Base-by-base conservation (phyloP, 1,284 basidiomycete genomes). In the Thelephora terrestris region DNA sequence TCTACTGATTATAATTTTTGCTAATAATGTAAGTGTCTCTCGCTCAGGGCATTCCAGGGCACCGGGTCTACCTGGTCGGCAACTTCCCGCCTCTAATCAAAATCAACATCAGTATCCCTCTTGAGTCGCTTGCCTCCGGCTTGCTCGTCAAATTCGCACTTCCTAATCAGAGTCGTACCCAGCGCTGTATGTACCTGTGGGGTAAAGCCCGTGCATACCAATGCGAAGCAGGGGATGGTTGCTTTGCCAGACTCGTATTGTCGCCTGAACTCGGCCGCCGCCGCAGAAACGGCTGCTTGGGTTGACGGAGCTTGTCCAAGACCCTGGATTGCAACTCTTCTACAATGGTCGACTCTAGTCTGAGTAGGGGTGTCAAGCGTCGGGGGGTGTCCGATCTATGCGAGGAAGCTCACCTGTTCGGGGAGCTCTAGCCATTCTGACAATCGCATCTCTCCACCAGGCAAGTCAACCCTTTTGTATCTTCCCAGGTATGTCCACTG, bases 401-500 rank as follows among this genome's bases (percentile, higher is more conserved):
- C 0, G 29, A 21, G 20, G 23, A 24, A 18, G 45, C 53, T 2
- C 23, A 61, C 62, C 46, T 54, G 44, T 20, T 61, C 61, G 36
- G 63, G 57, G 6, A 64, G 52, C 5, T 32, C 47, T 50, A 59
- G 50, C 61, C 61, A 64, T 49, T 63, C 62, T 5, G 61, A 58
- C 6, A 64, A 38, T 18, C 48, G 50, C 62, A 64, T 63, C 20
- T 61, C 61, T 18, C 38, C 48, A 4, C 53, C 57, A 1, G 48
- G 34, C n/a, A 63, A 43, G 7, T 45, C 29, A 3, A 49, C 49
- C n/a, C 48, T 58, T 9, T 50, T 21, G 48, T 61, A 63, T 14
- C 53, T 43, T 1, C 61, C 62, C 9, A 59, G 53, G 46, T 64
- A 64, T 6, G 53, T 45, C 62, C 62, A 64, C 62, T 63, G 43